Base-by-base conservation (phyloP, 2,329 filamentous ascomycete species). In the Aspergillus texensis region DNA sequence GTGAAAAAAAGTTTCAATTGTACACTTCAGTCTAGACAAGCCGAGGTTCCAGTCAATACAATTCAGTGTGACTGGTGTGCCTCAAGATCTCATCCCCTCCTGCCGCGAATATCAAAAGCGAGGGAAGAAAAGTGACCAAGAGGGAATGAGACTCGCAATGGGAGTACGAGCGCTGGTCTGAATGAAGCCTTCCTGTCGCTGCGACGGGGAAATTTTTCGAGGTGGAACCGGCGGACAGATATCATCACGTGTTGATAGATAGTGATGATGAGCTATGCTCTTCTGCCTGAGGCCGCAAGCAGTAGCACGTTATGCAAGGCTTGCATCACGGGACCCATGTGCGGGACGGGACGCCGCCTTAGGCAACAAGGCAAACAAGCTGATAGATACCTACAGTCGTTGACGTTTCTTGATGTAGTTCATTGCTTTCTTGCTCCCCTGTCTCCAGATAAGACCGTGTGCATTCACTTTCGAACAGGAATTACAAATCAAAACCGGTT, bases 161-260 rank as follows among this genome's bases (percentile, higher is more conserved):
- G 48, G 28, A 52, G 28, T 52, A 52, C 60, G 68, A 68, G 57
- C 67, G 60, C 57, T 55, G 59, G 46, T 46, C 60, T 60, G 65
- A 69, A 64, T 62, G 64, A 67, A 71, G 62, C 62, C 64, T 67
- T 63, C 62, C 66, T 62, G 65, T 50, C 65, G 62, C 67, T 68
- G 61, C 60, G 62, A 65, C 63, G 71, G 71, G 75, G 75, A 78
- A 77, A 77, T 78, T 79, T 79, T 79, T 78, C 72, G 73, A 74
- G 67, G 70, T 74, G 74, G 71, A 77, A 57, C 69, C 68, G 61
- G 59, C 66, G 68, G 69, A 66, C 65, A 68, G 65, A 65, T 79
- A 79, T 78, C 77, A 61, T 75, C 77, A 79, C 77, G 77, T 79
- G 77, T 60, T 70, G 77, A 79, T 79, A 78, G 62, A 19, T 36